Conservation (phyloP, 495 filamentous ascomycete species). For the Lineolata rhizophorae region DNA sequence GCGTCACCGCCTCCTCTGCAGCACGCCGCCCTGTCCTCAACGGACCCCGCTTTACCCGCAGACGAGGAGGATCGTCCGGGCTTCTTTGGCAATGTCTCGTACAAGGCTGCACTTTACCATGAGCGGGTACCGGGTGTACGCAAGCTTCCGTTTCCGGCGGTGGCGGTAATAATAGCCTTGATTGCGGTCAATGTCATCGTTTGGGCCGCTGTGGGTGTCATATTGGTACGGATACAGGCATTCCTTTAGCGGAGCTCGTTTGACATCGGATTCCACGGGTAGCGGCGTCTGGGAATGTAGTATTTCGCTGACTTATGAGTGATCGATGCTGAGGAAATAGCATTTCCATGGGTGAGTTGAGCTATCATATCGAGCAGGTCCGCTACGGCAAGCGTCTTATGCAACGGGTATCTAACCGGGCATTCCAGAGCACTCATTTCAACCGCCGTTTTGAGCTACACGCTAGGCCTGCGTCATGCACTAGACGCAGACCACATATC, state of each 20-base stretch:
- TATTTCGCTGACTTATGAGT: too few relatives aligned
- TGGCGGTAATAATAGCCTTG: slow-evolving; percentile 44
- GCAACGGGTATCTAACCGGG: too few relatives aligned
- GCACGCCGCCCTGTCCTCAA: too few relatives aligned
- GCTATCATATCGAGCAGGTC: too few relatives aligned
- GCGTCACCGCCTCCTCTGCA: too few relatives aligned
- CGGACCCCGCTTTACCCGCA: neutral
- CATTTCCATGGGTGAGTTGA: slow-evolving; percentile 18
- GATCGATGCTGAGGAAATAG: too few relatives aligned
- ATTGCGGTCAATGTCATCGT: slow-evolving; percentile 42
- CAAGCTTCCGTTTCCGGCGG: slow-evolving; percentile 36
- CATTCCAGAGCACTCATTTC: too few relatives aligned
- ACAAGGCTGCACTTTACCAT: slow-evolving; percentile 16
- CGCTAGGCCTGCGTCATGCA: slow-evolving; percentile 78
- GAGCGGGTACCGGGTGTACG: slow-evolving; percentile 14
- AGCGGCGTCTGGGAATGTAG: too few relatives aligned
- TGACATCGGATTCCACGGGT: too few relatives aligned
- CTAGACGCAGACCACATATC: slow-evolving; percentile 94
- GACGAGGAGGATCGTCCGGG: neutral
- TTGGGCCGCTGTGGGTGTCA: slow-evolving; percentile 51
- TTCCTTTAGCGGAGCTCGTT: too few relatives aligned
- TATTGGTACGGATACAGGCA: slow-evolving; percentile 30
- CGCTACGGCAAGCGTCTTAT: too few relatives aligned
- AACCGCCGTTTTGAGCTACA: slow-evolving; percentile 67
- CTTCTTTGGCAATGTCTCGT: slow-evolving; percentile 1